Percentiles rank a stretch among this genome's conserved stretches.
These are phyloP conservation scores for Ramaria sp. DNA, from an alignment of 768 basidiomycete species.

Conservation along the genomic window DNA sequence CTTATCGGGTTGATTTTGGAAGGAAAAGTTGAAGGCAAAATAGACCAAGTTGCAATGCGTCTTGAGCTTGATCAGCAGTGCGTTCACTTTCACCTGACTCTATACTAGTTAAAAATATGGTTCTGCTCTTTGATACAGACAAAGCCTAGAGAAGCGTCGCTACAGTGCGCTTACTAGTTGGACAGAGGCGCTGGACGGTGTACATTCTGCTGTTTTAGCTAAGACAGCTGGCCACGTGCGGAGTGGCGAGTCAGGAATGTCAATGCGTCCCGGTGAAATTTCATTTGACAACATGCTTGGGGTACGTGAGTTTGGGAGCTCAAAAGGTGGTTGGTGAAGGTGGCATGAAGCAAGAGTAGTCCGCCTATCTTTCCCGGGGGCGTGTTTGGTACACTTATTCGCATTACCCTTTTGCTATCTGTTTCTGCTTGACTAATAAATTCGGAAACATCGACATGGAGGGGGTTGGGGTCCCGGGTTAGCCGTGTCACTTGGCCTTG, in stretches of 20 bases:
- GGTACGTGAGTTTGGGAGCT: not conserved
- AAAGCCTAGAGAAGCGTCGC: constrained; percentile 79
- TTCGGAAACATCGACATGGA: too few species aligned
- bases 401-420: too few species aligned
- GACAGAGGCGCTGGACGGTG: constrained; percentile 68
- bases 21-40: constrained; percentile 92
- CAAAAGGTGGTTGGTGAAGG: not conserved
- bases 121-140: constrained; percentile 30
- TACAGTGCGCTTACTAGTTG: constrained; percentile 74
- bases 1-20: constrained; percentile 90
- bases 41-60: constrained; percentile 92
- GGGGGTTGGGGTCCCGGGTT: too few species aligned
- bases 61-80: constrained; percentile 85
- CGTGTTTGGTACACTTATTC: too few species aligned
- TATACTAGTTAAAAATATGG: not conserved
- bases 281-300: not conserved
- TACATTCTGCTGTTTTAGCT: constrained; percentile 64
- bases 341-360: too few species aligned
- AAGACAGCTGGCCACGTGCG: constrained; percentile 41
- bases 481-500: too few species aligned
- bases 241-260: not conserved
- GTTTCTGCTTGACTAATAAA: too few species aligned
- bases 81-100: constrained; percentile 17
- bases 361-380: too few species aligned
- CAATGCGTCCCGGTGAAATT: not conserved